Evolutionary conservation across 2,329 filamentous ascomycete genomes (phyloP), one percentile per base, ranked within the genome.

Genomic region (Apiospora phragmitis): DNA sequence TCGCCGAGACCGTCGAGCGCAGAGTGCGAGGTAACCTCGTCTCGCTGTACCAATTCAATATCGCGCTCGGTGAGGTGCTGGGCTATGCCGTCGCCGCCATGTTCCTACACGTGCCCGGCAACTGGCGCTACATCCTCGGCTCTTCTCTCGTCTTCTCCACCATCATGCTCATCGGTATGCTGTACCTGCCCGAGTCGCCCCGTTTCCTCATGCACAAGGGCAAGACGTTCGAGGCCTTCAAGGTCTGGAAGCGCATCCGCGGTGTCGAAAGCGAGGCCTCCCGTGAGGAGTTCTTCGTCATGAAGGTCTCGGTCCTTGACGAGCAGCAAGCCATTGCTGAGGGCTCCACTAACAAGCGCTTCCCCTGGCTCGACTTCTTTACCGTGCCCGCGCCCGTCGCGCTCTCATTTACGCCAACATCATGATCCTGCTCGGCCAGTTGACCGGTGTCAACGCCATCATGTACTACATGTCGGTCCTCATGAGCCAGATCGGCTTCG

Each of bases 11-110:
- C 0, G 91, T 93, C 59, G 90, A 92, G 75, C 85, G 89, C 42
- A 86, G 85, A 71, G 85, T 92, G 32, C 88, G 92, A 75, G 92
- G 92, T 74, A 93, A 93, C 78, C 81, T 94, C 67, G 92, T 94
- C 1, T 93, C 91, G 0, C 83, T 93, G 0, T 94, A 93, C 79
- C 92, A 94, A 77, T 89, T 93, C 80, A 93, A 92, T 81, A 94
- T 94, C 76, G 92, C 92, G 0, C 85, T 94, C 0, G 92, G 92
- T 38, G 92, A 93, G 75, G 91, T 94, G 2, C 83, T 94, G 1
- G 92, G 92, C 2, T 93, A 93, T 72, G 91, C 90, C 6, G 87
- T 93, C 1, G 91, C 90, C 0, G 92, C 92, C 65, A 93, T 93
- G 70, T 94, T 94, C 80, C 83, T 93, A 72, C 86, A 84, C n/a